These are phyloP conservation scores for Coemansia aciculifera DNA, from an alignment of 192 early-diverging fungal species.

Conservation along the genomic window DNA sequence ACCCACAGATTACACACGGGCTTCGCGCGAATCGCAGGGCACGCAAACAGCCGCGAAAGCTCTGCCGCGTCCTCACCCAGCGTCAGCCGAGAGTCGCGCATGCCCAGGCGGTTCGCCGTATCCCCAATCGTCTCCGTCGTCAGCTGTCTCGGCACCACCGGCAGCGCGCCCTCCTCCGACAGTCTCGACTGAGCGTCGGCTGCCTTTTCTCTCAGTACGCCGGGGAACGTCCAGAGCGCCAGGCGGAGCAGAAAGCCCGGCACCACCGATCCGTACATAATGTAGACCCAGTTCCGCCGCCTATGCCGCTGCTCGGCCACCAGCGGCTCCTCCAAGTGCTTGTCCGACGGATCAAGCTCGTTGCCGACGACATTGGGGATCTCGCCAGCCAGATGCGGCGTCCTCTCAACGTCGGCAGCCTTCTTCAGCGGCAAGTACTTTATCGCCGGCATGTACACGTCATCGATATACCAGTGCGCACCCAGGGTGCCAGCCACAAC, in stretches of 20 bases:
- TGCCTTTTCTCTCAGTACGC: neutral
- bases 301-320: neutral
- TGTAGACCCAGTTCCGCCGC: constrained; percentile 27
- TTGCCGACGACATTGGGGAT: constrained; percentile 34
- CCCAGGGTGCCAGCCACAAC: constrained; percentile 56
- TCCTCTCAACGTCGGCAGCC: constrained; percentile 33
- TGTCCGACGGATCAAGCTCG: neutral
- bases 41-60: constrained; percentile 24
- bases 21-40: constrained; percentile 24
- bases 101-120: neutral
- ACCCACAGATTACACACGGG: constrained; percentile 46
- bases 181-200: too few relatives aligned
- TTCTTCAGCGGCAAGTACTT: constrained; percentile 52
- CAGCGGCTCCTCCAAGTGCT: neutral
- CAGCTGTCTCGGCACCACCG: neutral
- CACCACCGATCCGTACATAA: constrained; percentile 44
- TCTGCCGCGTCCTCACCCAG: constrained; percentile 11
- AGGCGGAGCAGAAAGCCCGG: constrained; percentile 14
- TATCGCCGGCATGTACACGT: constrained; percentile 62
- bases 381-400: constrained; percentile 25
- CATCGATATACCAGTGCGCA: constrained; percentile 57
- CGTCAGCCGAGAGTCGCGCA: neutral
- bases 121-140: neutral
- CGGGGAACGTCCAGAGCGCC: constrained; percentile 15
- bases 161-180: neutral